Base-by-base conservation (phyloP, 2,329 filamentous ascomycete species). In the Thelonectria olida region DNA sequence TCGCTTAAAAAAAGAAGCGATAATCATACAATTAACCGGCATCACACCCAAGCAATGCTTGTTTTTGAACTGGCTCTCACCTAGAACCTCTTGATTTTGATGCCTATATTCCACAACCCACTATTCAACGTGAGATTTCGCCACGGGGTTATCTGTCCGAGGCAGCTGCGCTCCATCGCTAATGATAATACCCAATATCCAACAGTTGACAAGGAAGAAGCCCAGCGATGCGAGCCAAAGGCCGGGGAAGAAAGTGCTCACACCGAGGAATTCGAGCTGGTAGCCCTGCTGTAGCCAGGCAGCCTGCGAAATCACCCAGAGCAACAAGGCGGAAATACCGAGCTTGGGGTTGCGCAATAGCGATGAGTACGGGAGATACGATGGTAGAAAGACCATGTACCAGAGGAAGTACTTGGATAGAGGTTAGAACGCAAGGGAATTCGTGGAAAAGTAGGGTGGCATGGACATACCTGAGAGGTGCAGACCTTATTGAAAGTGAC, bases 401-500 rank as follows among this genome's bases (percentile, higher is more conserved):
- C 96, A 99, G 50, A 99, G 86, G 77, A 99, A 99, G 76, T 99
- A 99, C 93, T 97, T 10, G 27, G 12, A 17, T 13, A 1, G 2
- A 5, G 15, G 53, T 73, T 34, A 74, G 66, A 7, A 17, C 5
- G 9, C 13, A 12, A 23, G 23, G 13, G 44, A 19, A 17, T 8
- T 15, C 36, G 9, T 10, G n/a, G 34, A 38, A 36, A 7, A 4
- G 12, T 19, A 41, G 19, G 17, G 34, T 56, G 17, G 22, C 0
- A n/a, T 19, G 31, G 42, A 74, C 84, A 65, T 85, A 96, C 93
- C 85, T 98, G 95, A 73, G 93, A 97, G 3, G 96, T 99, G 84
- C 95, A 98, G 64, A 99, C 96, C 81, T 99, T 99, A 81, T 99
- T 99, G 71, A 98, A 98, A 0, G 93, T 90, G 4, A 98, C 96